A percentile compares a stretch with the other conserved stretches of the same genome.
These are phyloP conservation scores for Beauveria sp. DNA, from an alignment of 2,329 filamentous ascomycete genomes.

Conservation along the genomic window DNA sequence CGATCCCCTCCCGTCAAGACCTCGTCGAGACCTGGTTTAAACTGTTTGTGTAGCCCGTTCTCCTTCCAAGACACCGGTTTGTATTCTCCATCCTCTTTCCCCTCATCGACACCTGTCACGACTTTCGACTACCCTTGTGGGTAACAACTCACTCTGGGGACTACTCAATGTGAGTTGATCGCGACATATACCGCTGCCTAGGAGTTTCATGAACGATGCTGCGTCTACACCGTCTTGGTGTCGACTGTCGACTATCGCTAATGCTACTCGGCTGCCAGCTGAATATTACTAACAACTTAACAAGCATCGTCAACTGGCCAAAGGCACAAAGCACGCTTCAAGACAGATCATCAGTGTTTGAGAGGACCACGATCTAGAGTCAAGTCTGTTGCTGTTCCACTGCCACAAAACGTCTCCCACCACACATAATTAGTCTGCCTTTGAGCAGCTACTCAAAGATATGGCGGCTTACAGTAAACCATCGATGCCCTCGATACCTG, in stretches of 20 bases:
- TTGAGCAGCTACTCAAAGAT: conserved; percentile 8
- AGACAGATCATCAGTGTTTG: background rate
- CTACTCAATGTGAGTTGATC: conserved; percentile 48
- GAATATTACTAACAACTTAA: background rate
- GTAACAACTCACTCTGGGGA: conserved; percentile 38
- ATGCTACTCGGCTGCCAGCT: background rate
- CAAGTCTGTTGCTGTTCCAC: background rate
- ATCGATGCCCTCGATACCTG: conserved; percentile 69
- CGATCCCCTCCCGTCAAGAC: conserved; percentile 28
- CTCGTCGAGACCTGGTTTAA: conserved; percentile 31
- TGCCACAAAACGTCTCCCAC: background rate
- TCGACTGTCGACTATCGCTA: background rate
- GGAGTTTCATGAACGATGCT: background rate
- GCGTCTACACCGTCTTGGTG: background rate
- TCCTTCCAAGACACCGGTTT: conserved; percentile 31
- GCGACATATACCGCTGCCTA: background rate
- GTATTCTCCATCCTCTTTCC: conserved; percentile 26
- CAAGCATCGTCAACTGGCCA: background rate
- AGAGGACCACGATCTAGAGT: background rate
- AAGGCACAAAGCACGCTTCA: background rate
- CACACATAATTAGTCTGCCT: background rate
- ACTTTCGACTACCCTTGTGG: conserved; percentile 24
- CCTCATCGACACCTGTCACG: conserved; percentile 28
- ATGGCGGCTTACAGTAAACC: conserved; percentile 63
- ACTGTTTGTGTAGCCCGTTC: conserved; percentile 22